Evolutionary conservation across 2,329 filamentous ascomycete species (phyloP), one percentile per base, ranked within the genome.

Genomic region (Aspergillus novofumigatus): DNA sequence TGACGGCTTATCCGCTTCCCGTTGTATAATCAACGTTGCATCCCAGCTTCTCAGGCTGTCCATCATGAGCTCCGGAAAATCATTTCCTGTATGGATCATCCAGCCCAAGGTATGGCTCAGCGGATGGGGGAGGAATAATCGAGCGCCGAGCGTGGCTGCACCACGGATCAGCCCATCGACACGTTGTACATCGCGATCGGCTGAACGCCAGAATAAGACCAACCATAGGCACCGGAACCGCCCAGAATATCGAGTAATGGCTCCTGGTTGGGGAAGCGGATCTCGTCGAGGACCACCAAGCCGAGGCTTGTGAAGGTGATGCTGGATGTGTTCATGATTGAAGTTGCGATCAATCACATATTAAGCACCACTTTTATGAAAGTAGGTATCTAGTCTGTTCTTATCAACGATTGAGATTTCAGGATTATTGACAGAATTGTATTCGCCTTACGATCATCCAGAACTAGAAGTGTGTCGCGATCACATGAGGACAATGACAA

Each of bases 271-370:
- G 69, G 66, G 32, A 72, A 61, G 9, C 58, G 69, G 44, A 75
- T 67, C 54, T 74, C 71, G 53, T 75, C 73, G 3, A 74, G 64
- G 5, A 75, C 70, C 3, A 71, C 63, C 55, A 71, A 61, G 21
- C 72, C 72, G 9, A 75, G 58, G 44, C 70, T 75, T 28, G 65
- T 59, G 51, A 74, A 74, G 17, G 29, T 54, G 29, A 69, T 61
- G 21, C 14, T 38, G 5, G 14, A 14, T 38, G 32, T 17, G 32
- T 17, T 35, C 32, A 35, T 35, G 32, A 35, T 35, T 3, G 5
- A 6, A 4, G 17, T 17, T 4, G 2, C 3, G 1, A 14, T 14
- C 29, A 17, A 1, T 17, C 11, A 3, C 11, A 17, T 35, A 32
- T 5, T 11, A 32, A 14, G 11, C n/a, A n/a, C n/a, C n/a, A n/a